Base-by-base conservation (phyloP, 441 rosid species). In the Melastoma candidum region DNA sequence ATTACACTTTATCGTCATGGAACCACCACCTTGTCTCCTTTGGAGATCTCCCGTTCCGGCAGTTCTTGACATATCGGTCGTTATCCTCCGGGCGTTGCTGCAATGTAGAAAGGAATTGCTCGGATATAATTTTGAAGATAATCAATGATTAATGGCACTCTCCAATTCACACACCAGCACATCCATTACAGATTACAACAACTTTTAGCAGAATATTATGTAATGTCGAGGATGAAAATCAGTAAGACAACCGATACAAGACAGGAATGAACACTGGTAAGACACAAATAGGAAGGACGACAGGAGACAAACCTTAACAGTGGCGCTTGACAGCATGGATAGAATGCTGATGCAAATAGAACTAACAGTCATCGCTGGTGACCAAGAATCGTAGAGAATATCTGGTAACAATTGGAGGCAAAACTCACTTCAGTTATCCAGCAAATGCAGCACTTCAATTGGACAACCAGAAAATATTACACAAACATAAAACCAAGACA, bases 1-100 rank as follows among this genome's bases (percentile, higher is more conserved):
- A 43, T 73, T 77, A 93, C 57, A 93, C 96, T 76, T 89, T 93
- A 58, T 93, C 99, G 39, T 93, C 99, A 50, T 93, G 97, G 75
- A 89, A 93, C 81, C 97, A 77, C 99, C 99, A 93, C 77, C 93
- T 83, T 48, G 99, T 94, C 85, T 94, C 96, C 81, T 89, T 94
- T 0, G 99, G 99, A 61, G 99, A 93, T 63, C 94, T 78, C 11
- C 99, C 99, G 49, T 89, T 90, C 71, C 90, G 83, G 70, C 99
- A 93, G 72, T 84, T 93, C 93, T 71, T 87, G 60, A 89, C 87
- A 68, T 93, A 93, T 25, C 93, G 95, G 63, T 93, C 99, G n/a
- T 93, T 93, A 74, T 89, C 99, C 76, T 86, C 96, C 1, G 99
- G 97, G 54, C 88, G 90, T 93, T 93, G 95, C 99, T 93, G 88